A percentile compares a stretch with the other conserved stretches of the same genome.
These are phyloP conservation scores for Leishmania aethiopica DNA, from an alignment of 208 protist species.

Conservation along the genomic window DNA sequence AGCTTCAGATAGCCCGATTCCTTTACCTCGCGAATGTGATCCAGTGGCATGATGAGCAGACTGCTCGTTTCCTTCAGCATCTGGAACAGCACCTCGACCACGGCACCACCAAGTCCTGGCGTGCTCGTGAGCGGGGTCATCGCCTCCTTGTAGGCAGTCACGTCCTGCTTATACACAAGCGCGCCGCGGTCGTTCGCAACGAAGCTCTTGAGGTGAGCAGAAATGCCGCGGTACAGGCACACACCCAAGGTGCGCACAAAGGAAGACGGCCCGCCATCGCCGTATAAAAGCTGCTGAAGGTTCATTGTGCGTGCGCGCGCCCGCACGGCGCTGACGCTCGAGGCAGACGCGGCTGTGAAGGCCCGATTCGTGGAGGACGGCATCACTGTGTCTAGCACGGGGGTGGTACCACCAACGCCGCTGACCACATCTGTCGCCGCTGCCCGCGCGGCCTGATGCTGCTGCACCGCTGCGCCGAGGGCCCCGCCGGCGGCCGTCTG, in stretches of 20 bases:
- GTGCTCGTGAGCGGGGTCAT: conserved; percentile 73
- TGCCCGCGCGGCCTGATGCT: conserved; percentile 12
- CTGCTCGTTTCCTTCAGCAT: conserved; percentile 87
- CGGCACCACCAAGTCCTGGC: conserved; percentile 75
- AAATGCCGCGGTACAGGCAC: conserved; percentile 83
- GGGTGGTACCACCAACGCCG: background rate
- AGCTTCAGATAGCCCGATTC: conserved; percentile 73
- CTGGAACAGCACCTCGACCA: conserved; percentile 83
- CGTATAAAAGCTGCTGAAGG: conserved; percentile 83
- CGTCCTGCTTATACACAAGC: conserved; percentile 89
- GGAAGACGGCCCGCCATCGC: conserved; percentile 78
- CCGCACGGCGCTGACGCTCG: conserved; percentile 45
- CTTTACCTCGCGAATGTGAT: conserved; percentile 87
- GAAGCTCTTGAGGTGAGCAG: conserved; percentile 75
- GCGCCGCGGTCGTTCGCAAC: conserved; percentile 71
- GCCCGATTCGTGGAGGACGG: background rate
- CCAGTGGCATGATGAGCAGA: conserved; percentile 78
- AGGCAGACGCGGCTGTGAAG: conserved; percentile 3
- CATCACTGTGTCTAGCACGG: background rate
- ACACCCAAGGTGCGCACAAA: conserved; percentile 87
- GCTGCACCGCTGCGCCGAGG: conserved; percentile 19
- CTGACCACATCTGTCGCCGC: conserved; percentile 17
- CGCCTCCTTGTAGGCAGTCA: conserved; percentile 86
- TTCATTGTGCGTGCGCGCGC: conserved; percentile 79
- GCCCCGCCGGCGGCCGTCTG: conserved; percentile 8